Base-by-base conservation (phyloP, 345 rosid species). In the Acer campestre region DNA sequence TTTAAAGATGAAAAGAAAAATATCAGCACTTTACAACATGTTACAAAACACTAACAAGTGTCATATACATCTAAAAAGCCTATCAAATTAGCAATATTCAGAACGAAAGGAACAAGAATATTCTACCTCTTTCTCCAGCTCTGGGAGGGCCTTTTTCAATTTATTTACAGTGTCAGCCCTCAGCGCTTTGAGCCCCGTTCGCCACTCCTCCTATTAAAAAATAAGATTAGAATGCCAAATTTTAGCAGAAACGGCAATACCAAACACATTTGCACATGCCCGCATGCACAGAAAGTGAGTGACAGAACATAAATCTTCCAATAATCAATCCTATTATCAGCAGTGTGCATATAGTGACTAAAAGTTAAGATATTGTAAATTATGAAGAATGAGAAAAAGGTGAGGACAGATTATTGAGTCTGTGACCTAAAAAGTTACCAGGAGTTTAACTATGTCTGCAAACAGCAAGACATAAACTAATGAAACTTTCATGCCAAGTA, bases 81-180 rank as follows among this genome's bases (percentile, higher is more conserved):
- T 17, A 73, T 48, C 59, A 10, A 10, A 62, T 17, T 44, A 58
- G 38, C 38, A 35, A 56, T 18, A 23, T 42, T 46, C 62, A 51
- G 35, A 42, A 68, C 55, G 67, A 58, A 61, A 70, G 46, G 40
- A 16, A 42, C 61, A 49, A 35, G 25, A 42, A 74, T n/a, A 46
- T 46, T 49, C 56, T 79, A 96, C 99, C 98, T 94, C 98, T 84
- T 85, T 92, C 86, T 96, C 97, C 66, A 96, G 85, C 71, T 86
- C 88, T 3, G 94, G 88, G 40, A 96, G 92, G 40, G 92, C 86
- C 83, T 92, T 91, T 84, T 87, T 90, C 76, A 96, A 74, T 84
- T 96, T 92, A 77, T 61, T 86, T 58, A 94, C 65, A 25, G 88
- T 88, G 78, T 92, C 92, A 67, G 85, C 93, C 80, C 89, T 89